These are phyloP conservation scores for Plasmodium blacklocki DNA, from an alignment of 169 alveolate species.

Conservation along the genomic window DNA sequence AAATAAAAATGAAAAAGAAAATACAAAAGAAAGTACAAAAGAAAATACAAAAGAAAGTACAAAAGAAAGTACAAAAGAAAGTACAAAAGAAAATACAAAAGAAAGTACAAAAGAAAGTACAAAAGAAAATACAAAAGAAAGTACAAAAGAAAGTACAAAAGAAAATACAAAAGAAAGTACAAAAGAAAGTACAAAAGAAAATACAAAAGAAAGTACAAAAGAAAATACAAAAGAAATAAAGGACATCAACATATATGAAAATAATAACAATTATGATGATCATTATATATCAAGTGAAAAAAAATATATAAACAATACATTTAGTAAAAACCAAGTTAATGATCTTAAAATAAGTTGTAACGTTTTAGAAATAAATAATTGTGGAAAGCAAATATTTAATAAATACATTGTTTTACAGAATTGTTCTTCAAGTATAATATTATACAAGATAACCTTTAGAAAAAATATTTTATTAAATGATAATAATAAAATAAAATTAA, in stretches of 20 bases:
- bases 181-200: too few species aligned
- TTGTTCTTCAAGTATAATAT: constrained; percentile 14
- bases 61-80: too few species aligned
- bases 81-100: background rate
- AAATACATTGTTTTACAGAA: constrained; percentile 11
- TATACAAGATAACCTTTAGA: constrained; percentile 10
- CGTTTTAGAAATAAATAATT: background rate
- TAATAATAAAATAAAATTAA: constrained; percentile 19
- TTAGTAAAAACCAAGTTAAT: too few species aligned
- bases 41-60: background rate
- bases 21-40: background rate
- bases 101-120: too few species aligned
- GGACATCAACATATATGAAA: background rate
- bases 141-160: too few species aligned
- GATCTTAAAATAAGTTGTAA: background rate
- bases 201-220: background rate
- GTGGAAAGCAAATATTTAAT: constrained; percentile 12
- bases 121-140: background rate
- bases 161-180: background rate
- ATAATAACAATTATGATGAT: background rate
- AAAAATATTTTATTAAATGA: constrained; percentile 17
- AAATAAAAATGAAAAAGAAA: background rate
- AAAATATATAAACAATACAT: background rate
- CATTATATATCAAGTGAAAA: background rate
- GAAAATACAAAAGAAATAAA: background rate